Conservation (phyloP, 805 yeast genomes). For the Cyberlindnera meyerae region DNA sequence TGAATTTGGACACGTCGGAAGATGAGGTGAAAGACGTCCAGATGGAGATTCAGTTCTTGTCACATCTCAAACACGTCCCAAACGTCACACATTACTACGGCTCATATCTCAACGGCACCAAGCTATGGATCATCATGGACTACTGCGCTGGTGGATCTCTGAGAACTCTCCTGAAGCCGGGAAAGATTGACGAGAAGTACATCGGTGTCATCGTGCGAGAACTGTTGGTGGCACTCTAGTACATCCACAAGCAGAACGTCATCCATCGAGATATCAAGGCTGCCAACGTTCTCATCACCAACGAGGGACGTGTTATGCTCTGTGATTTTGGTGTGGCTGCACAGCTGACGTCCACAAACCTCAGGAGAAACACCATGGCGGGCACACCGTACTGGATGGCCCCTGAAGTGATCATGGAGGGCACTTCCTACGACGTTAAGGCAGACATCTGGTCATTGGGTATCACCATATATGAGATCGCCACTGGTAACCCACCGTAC, state of each 20-base stretch:
- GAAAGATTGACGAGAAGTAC: constrained; percentile 79
- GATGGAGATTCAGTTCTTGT: constrained; percentile 80
- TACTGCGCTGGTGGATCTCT: constrained; percentile 93
- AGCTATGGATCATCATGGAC: constrained; percentile 96
- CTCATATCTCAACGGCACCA: constrained; percentile 80
- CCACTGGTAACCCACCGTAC: constrained; percentile 97
- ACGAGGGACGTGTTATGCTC: constrained; percentile 83
- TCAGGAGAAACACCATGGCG: constrained; percentile 90
- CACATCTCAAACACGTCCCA: constrained; percentile 79
- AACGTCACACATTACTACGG: constrained; percentile 93
- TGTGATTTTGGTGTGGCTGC: constrained; percentile 99
- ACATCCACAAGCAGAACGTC: constrained; percentile 83
- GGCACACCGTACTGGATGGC: constrained; percentile 99
- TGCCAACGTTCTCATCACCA: constrained; percentile 85
- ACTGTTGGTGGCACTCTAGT: constrained; percentile 66
- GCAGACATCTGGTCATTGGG: constrained; percentile 99
- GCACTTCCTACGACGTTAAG: constrained; percentile 77
- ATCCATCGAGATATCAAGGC: constrained; percentile 97
- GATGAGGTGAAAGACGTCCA: constrained; percentile 96
- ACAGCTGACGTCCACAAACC: constrained; percentile 65
- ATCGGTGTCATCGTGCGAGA: constrained; percentile 85
- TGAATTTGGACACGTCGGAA: constrained; percentile 86
- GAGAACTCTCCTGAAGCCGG: constrained; percentile 72
- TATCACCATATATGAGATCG: constrained; percentile 87
- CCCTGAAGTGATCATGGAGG: constrained; percentile 94